phyloP scores from a whole-genome alignment of 192 early-diverging fungal genomes.

The Linderina pennispora region DNA sequence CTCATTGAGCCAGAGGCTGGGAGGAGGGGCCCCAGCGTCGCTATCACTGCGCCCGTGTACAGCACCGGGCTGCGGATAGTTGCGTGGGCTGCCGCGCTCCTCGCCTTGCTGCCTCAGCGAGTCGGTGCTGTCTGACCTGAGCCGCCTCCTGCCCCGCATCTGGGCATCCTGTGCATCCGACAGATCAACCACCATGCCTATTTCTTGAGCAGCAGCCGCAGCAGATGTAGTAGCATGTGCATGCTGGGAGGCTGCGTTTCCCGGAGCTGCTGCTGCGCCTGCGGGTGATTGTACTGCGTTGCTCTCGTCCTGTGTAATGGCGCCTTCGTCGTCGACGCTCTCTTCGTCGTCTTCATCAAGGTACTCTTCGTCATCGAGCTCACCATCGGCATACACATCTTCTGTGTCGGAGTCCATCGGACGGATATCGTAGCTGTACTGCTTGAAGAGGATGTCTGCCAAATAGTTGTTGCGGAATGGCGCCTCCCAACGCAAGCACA shows the following conservation, averaged over 20 bases:
- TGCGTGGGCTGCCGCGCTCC: slow-evolving; percentile 43
- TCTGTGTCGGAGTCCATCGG: slow-evolving; percentile 27
- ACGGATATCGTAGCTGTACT: slow-evolving; percentile 21
- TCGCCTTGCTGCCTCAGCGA: slow-evolving; percentile 37
- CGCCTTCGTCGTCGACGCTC: slow-evolving; percentile 4
- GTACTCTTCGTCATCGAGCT: slow-evolving; percentile 42
- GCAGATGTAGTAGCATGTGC: background rate
- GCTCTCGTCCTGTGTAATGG: background rate
- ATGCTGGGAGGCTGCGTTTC: background rate
- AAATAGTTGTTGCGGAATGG: slow-evolving; percentile 38
- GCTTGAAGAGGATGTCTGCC: slow-evolving; percentile 24
- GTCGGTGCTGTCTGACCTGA: slow-evolving; percentile 41
- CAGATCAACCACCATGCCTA: background rate
- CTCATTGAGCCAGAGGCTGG: slow-evolving; percentile 39
- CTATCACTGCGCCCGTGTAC: too few species aligned
- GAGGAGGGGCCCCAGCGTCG: slow-evolving; percentile 5
- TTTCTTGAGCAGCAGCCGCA: background rate
- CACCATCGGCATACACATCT: slow-evolving; percentile 28
- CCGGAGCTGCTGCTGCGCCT: too few species aligned
- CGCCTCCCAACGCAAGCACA: slow-evolving; percentile 46
- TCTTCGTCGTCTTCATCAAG: slow-evolving; percentile 34
- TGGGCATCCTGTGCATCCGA: background rate
- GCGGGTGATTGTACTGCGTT: too few species aligned
- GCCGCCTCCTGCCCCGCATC: slow-evolving; percentile 18
- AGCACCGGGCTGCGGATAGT: slow-evolving; percentile 8